Base-by-base conservation (phyloP, 2,329 filamentous ascomycete genomes). In the Neofusicoccum kwambonambiense region DNA sequence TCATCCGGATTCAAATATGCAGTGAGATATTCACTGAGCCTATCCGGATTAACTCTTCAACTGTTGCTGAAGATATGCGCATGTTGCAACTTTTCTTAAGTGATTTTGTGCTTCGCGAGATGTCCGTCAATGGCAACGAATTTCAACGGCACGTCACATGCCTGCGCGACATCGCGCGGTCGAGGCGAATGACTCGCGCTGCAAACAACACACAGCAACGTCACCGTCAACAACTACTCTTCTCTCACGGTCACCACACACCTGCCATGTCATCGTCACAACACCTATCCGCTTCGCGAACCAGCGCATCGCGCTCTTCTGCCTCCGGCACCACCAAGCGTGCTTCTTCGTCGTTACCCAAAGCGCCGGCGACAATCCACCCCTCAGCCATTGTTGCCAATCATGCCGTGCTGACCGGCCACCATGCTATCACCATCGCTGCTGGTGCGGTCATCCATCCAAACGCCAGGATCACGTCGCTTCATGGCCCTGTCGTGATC, bases 391-490 rank as follows among this genome's bases (percentile, higher is more conserved):
- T 83, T 58, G 76, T 84, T 60, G 79, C 80, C 4, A 79, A 81
- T 47, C 81, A 82, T 69, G 81, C 79, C 3, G 74, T 78, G 41
- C 71, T 83, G 17, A 86, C 78, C n/a, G 95, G 95, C 68, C 88
- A 86, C 2, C 86, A 96, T 74, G 89, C 87, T 1, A 91, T 99
- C 68, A 89, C 87, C 50, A 87, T 98, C 68, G 89, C 89, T 64
- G 84, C 90, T 27, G 89, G 92, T 72, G 89, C 87, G 3, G 86
- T 97, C 6, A 80, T 99, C n/a, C 94, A 98, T 72, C 93, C 95
- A 1, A 91, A 93, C 56, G 87, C 89, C 15, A 88, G 73, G 58
- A 73, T 83, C 35, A 75, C 74, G 42, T 79, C 80, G 44, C 73
- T 75, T 1, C 63, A 75, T 17, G 79, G 78, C n/a, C 75, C 76